Conservation (phyloP, 352 stramenopile species). For the Phytophthora cryptogea region DNA sequence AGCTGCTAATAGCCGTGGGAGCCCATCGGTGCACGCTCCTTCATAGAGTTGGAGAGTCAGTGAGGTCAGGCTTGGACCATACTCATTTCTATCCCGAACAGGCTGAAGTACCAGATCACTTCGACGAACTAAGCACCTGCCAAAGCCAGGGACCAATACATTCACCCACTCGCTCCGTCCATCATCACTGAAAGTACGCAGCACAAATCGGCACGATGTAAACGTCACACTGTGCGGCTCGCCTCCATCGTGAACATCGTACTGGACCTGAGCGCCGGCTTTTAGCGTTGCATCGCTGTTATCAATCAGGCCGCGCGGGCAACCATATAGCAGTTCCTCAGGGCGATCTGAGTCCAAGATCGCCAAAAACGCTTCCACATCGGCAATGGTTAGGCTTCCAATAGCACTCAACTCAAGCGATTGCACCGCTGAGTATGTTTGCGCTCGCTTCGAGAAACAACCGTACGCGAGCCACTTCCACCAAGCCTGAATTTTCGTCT, state of each 20-base stretch:
- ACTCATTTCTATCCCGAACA: not conserved
- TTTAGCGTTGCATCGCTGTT: slow-evolving; percentile 21
- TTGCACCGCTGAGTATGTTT: slow-evolving; percentile 3
- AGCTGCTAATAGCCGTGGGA: slow-evolving; percentile 13
- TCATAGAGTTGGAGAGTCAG: slow-evolving; percentile 11
- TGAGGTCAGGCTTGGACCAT: not conserved
- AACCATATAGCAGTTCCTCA: slow-evolving; percentile 17
- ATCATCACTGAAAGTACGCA: slow-evolving; percentile 22
- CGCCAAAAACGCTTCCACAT: slow-evolving; percentile 17
- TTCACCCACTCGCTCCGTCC: slow-evolving; percentile 23
- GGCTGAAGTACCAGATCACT: slow-evolving; percentile 11
- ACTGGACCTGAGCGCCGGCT: slow-evolving; percentile 13
- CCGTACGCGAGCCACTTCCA: slow-evolving; percentile 29
- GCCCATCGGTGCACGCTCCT: slow-evolving; percentile 2
- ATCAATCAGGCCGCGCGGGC: slow-evolving; percentile 10
- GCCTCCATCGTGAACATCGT: slow-evolving; percentile 7
- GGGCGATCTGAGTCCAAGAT: slow-evolving; percentile 16
- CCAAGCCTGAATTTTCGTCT: not conserved
- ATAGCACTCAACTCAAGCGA: slow-evolving; percentile 8
- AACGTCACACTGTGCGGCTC: slow-evolving; percentile 21
- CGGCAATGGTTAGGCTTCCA: slow-evolving; percentile 3
- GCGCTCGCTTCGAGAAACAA: slow-evolving; percentile 24
- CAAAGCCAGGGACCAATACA: slow-evolving; percentile 15
- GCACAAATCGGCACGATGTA: slow-evolving; percentile 8
- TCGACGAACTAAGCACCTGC: slow-evolving; percentile 17